Conservation (phyloP, 352 stramenopile species). For the Pythium pyrilobum region DNA sequence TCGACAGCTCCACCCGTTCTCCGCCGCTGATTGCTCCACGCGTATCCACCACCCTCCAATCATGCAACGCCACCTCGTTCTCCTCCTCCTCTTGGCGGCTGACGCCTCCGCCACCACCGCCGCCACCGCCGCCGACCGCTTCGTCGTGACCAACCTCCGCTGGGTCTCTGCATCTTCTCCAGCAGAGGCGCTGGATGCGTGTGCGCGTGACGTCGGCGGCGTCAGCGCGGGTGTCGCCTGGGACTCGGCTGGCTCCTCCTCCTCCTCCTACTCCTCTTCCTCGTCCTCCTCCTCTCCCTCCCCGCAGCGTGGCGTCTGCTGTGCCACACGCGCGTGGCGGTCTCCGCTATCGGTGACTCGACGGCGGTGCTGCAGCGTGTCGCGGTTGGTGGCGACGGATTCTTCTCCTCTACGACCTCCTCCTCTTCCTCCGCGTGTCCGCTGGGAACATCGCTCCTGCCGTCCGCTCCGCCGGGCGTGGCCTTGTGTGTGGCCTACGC, state of each 20-base stretch:
- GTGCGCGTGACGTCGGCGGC: neutral
- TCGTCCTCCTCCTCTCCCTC: neutral
- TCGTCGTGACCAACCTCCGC: slow-evolving; percentile 6
- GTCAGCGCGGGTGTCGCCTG: slow-evolving; percentile 26
- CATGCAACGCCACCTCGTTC: no score
- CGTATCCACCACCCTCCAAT: no score
- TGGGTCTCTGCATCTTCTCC: neutral
- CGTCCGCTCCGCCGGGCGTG: slow-evolving; percentile 10
- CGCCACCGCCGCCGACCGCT: neutral
- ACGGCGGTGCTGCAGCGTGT: no score
- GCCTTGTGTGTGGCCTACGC: slow-evolving; percentile 25
- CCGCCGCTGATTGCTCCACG: no score
- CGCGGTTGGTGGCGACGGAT: no score
- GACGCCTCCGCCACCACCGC: neutral
- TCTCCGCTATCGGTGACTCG: no score
- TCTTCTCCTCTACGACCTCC: no score
- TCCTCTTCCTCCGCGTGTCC: slow-evolving; percentile 2
- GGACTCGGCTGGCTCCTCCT: neutral
- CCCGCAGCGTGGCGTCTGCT: no score
- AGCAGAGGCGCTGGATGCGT: slow-evolving; percentile 3
- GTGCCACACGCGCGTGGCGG: no score
- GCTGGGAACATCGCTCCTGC: neutral
- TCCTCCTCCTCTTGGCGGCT: neutral
- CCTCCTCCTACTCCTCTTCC: neutral
- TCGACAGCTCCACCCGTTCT: no score